These are phyloP conservation scores for Gnomoniopsis sp. DNA, from an alignment of 2,329 filamentous ascomycete genomes.

Conservation along the genomic window DNA sequence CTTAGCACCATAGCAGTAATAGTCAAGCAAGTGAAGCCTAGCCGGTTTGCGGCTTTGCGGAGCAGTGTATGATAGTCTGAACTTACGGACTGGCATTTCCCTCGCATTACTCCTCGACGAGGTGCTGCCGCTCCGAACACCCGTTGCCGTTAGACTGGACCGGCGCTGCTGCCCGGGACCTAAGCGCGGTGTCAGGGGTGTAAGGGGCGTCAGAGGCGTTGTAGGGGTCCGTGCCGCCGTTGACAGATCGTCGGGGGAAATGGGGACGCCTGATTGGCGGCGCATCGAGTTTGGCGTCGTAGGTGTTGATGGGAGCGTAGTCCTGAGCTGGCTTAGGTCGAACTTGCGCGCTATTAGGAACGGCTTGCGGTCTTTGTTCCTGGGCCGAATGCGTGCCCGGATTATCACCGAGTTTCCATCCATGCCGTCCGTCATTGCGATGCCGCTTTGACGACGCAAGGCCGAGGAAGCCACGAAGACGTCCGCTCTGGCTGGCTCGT, in stretches of 20 bases:
- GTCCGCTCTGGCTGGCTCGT: conserved; percentile 38
- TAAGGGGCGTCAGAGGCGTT: conserved; percentile 5
- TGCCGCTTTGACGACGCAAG: conserved; percentile 31
- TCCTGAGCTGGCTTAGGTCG: conserved; percentile 44
- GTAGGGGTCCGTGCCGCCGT: neutral
- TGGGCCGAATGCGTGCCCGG: conserved; percentile 42
- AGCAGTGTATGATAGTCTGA: neutral
- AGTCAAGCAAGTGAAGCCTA: neutral
- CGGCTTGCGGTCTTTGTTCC: conserved; percentile 36
- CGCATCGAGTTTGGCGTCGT: conserved; percentile 18
- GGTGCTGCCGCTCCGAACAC: conserved; percentile 17
- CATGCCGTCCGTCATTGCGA: conserved; percentile 13
- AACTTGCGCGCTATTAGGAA: conserved; percentile 49
- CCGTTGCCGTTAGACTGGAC: conserved; percentile 6
- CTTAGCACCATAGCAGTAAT: too few relatives aligned
- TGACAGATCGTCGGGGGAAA: conserved; percentile 13
- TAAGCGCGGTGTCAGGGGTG: conserved; percentile 5
- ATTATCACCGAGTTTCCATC: conserved; percentile 29
- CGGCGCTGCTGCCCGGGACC: conserved; percentile 11
- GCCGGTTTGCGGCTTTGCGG: neutral
- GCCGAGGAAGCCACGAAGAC: conserved; percentile 42
- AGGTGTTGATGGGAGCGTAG: conserved; percentile 38
- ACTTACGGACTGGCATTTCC: conserved; percentile 46
- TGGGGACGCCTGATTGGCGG: conserved; percentile 1
- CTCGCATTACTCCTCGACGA: conserved; percentile 20